Evolutionary conservation across 257 asterid species (phyloP), one percentile per base, ranked within the genome.

Genomic region (Solanum okadae): DNA sequence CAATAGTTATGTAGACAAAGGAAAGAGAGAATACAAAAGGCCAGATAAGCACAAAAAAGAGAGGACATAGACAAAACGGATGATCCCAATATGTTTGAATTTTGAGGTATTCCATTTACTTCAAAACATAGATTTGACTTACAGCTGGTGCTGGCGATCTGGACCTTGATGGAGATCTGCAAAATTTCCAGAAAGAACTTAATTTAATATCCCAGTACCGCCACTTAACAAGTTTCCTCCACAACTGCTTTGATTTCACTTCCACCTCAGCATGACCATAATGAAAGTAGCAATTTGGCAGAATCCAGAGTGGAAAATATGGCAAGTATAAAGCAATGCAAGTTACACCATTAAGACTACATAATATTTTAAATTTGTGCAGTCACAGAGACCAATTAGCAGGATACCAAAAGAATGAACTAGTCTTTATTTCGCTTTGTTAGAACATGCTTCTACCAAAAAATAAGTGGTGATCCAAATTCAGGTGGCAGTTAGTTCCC

Each of bases 141-240:
- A 97, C 99, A 92, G 99, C 88, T 85, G 95, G 97, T 83, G 89
- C 91, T 5, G 98, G 99, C 86, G 99, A 97, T 91, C 94, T 93
- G 93, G 99, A 95, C 94, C 98, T 97, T 92, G 99, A 94, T 61
- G 95, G 95, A 91, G 99, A 97, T 97, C 99, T 97, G 99, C 99
- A 97, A 95, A 96, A 95, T 95, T 94, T 96, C 96, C 98, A 97
- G 93, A 94, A 96, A 96, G 90, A 97, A 96, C 93, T 94, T 92
- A 96, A 89, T 95, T 97, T 96, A 97, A 97, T 90, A 93, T 59
- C 89, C 99, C 96, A 94, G 92, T 88, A 68, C 93, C 91, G 92
- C 96, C 96, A 92, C 96, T 94, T 90, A 94, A 91, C 93, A 91
- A 93, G 91, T 92, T 93, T 93, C 93, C 94, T 94, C 98, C 98